Evolutionary conservation across 169 alveolate genomes (phyloP).

Genomic region (Plasmodium berghei): DNA sequence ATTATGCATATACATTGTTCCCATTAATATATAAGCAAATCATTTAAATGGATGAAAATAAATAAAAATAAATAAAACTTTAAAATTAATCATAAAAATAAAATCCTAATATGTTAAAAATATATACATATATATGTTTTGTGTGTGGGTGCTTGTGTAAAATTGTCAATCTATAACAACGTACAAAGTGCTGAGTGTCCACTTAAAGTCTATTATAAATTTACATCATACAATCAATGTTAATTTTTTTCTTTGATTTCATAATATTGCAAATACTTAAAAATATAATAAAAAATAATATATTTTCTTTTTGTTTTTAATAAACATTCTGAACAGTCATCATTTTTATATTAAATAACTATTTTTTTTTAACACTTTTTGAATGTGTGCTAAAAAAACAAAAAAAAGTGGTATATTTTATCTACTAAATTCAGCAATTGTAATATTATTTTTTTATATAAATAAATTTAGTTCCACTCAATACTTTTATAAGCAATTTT

Average conservation of each 20-base stretch:
- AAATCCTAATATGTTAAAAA: conserved; percentile 10
- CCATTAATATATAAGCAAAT: background rate
- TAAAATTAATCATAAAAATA: background rate
- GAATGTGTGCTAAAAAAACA: conserved; percentile 34
- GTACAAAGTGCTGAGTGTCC: conserved; percentile 2
- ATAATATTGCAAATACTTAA: conserved; percentile 8
- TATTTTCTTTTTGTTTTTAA: background rate
- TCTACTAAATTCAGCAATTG: conserved; percentile 13
- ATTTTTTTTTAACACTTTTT: conserved; percentile 28
- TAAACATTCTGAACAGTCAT: conserved; percentile 59
- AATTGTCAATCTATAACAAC: background rate
- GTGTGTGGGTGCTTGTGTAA: conserved; percentile 2
- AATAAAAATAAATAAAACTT: conserved; percentile 7
- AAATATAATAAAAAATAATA: conserved; percentile 15
- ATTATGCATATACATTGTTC: conserved; percentile 3
- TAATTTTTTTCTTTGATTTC: conserved; percentile 30
- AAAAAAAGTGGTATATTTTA: conserved; percentile 9
- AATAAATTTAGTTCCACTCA: background rate
- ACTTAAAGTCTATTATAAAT: conserved; percentile 29
- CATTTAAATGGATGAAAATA: conserved; percentile 2
- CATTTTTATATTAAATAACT: conserved; percentile 2
- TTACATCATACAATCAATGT: conserved; percentile 13
- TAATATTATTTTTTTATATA: conserved; percentile 19
- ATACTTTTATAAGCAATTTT: conserved; percentile 7
- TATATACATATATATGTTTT: conserved; percentile 4